A percentile compares a stretch with the other conserved stretches of the same genome.
Conservation (phyloP, 2,329 filamentous ascomycete genomes). For the Alternaria gaisen region DNA sequence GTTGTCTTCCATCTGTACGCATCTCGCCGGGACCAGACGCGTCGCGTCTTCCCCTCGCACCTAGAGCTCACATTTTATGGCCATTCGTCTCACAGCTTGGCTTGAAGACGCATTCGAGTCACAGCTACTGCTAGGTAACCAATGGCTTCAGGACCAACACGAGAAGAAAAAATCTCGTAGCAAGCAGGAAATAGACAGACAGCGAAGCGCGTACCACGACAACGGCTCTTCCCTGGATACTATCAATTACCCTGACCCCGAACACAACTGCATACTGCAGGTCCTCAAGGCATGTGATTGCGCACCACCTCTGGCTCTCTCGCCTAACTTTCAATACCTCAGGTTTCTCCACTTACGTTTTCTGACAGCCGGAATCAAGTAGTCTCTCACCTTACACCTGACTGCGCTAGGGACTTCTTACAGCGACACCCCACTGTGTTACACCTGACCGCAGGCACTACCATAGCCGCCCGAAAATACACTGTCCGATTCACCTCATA, state of each 20-base stretch:
- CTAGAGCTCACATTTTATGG: constrained; percentile 19
- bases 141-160: constrained; percentile 33
- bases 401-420: constrained; percentile 20
- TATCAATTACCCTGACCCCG: constrained; percentile 18
- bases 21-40: constrained; percentile 11
- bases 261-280: constrained; percentile 25
- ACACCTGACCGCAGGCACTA: constrained; percentile 6
- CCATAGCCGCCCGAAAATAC: constrained; percentile 34
- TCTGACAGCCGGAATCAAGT: constrained; percentile 41
- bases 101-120: constrained; percentile 32
- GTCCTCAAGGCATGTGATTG: constrained; percentile 34
- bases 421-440: constrained; percentile 6
- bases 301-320: neutral
- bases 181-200: constrained; percentile 15
- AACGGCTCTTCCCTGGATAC: constrained; percentile 48
- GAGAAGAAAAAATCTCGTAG: constrained; percentile 12
- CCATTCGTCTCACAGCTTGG: constrained; percentile 28
- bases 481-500: constrained; percentile 38
- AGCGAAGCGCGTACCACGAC: constrained; percentile 44
- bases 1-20: neutral
- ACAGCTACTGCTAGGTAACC: constrained; percentile 32
- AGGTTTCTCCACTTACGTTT: constrained; percentile 33
- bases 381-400: constrained; percentile 24
- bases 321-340: constrained; percentile 4
- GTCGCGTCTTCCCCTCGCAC: constrained; percentile 23